These are phyloP conservation scores for Ceratocystis lukuohia DNA, from an alignment of 2,329 filamentous ascomycete genomes.

Conservation along the genomic window DNA sequence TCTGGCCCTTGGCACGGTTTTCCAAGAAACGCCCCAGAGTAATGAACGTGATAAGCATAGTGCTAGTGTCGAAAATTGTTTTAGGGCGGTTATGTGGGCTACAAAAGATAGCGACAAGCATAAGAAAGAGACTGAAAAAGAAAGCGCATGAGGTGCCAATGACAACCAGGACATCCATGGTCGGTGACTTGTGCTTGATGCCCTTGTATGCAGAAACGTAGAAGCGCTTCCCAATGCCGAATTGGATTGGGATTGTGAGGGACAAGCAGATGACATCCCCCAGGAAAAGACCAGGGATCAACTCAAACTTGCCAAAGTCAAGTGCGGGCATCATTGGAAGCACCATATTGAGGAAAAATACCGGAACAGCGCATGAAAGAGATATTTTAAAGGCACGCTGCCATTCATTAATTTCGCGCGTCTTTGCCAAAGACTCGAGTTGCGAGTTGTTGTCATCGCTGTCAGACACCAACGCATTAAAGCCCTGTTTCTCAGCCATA, in stretches of 20 bases:
- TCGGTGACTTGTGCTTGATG: slow-evolving; percentile 76
- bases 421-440: slow-evolving; percentile 89
- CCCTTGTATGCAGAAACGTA: slow-evolving; percentile 91
- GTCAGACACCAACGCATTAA: slow-evolving; percentile 81
- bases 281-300: slow-evolving; percentile 67
- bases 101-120: slow-evolving; percentile 67
- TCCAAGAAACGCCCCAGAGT: slow-evolving; percentile 82
- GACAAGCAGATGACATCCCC: slow-evolving; percentile 73
- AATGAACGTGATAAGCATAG: slow-evolving; percentile 95
- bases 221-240: slow-evolving; percentile 88
- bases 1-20: slow-evolving; percentile 90
- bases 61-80: slow-evolving; percentile 94
- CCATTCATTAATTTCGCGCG: slow-evolving; percentile 92
- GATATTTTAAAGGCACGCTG: slow-evolving; percentile 66
- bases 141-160: slow-evolving; percentile 90
- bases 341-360: slow-evolving; percentile 86
- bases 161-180: slow-evolving; percentile 94
- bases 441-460: slow-evolving; percentile 94
- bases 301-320: slow-evolving; percentile 58
- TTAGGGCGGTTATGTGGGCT: slow-evolving; percentile 65
- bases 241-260: slow-evolving; percentile 87
- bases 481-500: slow-evolving; percentile 64
- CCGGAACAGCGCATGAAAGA: slow-evolving; percentile 69
- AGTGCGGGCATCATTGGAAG: slow-evolving; percentile 72
- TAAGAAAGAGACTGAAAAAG: slow-evolving; percentile 82